Conservation (phyloP, 2,329 filamentous ascomycete genomes). For the Aurifilum marmelostoma region DNA sequence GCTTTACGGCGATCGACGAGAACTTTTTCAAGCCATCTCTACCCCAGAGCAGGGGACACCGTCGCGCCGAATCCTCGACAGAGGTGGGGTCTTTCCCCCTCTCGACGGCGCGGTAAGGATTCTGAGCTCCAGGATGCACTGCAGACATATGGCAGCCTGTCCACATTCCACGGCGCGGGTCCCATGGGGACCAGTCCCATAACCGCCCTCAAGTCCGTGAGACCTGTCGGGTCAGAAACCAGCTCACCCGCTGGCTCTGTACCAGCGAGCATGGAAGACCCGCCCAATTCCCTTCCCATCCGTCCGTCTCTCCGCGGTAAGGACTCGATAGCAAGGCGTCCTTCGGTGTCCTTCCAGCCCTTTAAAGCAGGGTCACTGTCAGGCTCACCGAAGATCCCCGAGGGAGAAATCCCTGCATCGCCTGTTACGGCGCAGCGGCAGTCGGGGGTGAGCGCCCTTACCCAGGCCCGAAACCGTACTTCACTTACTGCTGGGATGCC, state of each 20-base stretch:
- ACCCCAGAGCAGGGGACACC: slow-evolving; percentile 53
- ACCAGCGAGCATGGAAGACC: slow-evolving; percentile 50
- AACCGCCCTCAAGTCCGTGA: slow-evolving; percentile 75
- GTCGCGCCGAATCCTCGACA: slow-evolving; percentile 41
- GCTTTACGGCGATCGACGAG: slow-evolving; percentile 90
- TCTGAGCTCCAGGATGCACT: slow-evolving; percentile 60
- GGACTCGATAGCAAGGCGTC: slow-evolving; percentile 66
- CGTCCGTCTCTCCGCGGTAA: slow-evolving; percentile 41
- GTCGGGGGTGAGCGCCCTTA: slow-evolving; percentile 52
- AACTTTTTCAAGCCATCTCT: slow-evolving; percentile 83
- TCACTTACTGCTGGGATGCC: slow-evolving; percentile 78
- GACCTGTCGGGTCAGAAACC: slow-evolving; percentile 62
- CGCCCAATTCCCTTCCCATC: slow-evolving; percentile 59
- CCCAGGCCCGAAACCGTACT: slow-evolving; percentile 68
- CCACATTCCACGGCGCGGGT: slow-evolving; percentile 84
- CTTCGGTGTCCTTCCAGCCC: slow-evolving; percentile 88
- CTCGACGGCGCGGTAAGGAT: slow-evolving; percentile 52
- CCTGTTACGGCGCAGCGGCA: slow-evolving; percentile 56
- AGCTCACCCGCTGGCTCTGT: slow-evolving; percentile 61
- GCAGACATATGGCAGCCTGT: slow-evolving; percentile 86
- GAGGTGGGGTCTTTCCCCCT: slow-evolving; percentile 79
- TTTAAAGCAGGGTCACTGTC: slow-evolving; percentile 98
- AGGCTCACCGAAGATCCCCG: slow-evolving; percentile 69
- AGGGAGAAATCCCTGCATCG: slow-evolving; percentile 58
- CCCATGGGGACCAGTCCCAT: slow-evolving; percentile 82